Conservation (phyloP, 768 basidiomycete species). For the Mycena chlorophos region DNA sequence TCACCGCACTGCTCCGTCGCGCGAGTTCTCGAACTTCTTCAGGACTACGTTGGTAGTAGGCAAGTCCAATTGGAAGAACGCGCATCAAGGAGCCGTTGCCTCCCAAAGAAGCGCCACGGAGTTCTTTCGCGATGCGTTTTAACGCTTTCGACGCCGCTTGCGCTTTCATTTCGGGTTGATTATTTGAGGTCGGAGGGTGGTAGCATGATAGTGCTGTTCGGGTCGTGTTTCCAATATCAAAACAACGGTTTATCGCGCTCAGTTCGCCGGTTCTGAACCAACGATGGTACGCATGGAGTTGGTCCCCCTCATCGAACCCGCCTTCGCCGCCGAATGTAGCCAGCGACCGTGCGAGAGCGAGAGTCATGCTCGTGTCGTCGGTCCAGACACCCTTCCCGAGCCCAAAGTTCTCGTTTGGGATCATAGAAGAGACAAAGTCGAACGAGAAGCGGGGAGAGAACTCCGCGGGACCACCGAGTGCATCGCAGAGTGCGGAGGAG, state of each 20-base stretch:
- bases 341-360: conserved; percentile 45
- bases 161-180: neutral
- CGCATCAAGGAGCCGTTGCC: conserved; percentile 51
- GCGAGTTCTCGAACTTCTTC: conserved; percentile 33
- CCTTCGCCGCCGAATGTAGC: conserved; percentile 30
- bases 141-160: conserved; percentile 28
- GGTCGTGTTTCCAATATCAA: conserved; percentile 43
- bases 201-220: conserved; percentile 36
- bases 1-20: conserved; percentile 41
- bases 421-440: conserved; percentile 37
- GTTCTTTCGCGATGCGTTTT: conserved; percentile 27
- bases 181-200: neutral
- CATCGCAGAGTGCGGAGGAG: conserved; percentile 44
- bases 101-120: conserved; percentile 29
- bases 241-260: conserved; percentile 37
- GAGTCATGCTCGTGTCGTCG: conserved; percentile 50
- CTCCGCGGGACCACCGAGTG: conserved; percentile 47
- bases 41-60: conserved; percentile 40
- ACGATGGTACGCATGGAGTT: conserved; percentile 34
- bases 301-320: conserved; percentile 38
- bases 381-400: conserved; percentile 45
- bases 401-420: conserved; percentile 38
- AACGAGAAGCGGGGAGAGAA: conserved; percentile 41
- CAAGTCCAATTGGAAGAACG: conserved; percentile 44
- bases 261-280: conserved; percentile 37